phyloP scores from a whole-genome alignment of 2,329 filamentous ascomycete genomes.

The Ceratocystis colombiana region DNA sequence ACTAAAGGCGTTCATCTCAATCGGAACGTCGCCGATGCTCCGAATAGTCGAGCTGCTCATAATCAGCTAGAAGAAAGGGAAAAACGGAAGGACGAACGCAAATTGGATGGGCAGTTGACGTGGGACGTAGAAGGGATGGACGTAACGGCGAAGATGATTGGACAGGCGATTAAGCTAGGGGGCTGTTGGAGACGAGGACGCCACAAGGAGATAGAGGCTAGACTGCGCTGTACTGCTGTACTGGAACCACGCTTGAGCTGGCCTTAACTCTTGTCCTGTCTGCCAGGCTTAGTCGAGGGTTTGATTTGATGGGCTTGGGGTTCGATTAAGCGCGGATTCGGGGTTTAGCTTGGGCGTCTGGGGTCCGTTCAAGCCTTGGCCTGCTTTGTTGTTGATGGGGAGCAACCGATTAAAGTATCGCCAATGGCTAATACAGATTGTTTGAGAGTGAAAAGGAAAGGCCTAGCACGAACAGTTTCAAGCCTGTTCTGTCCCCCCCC shows the following conservation, averaged over 20 bases:
- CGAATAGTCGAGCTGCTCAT: constrained; percentile 19
- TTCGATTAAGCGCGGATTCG: neutral
- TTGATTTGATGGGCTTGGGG: neutral
- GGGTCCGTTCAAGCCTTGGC: neutral
- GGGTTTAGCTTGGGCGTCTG: neutral
- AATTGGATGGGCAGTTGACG: neutral
- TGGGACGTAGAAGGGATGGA: constrained; percentile 6
- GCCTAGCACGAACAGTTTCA: no score
- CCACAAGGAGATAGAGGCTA: neutral
- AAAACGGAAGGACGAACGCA: neutral
- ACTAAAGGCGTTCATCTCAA: constrained; percentile 25
- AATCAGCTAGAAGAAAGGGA: constrained; percentile 8
- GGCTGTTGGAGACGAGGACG: neutral
- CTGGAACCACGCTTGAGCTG: constrained; percentile 5
- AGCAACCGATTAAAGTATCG: no score
- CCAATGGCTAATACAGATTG: no score
- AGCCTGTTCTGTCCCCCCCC: no score
- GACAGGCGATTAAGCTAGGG: neutral
- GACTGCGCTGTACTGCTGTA: neutral
- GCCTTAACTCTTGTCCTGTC: neutral
- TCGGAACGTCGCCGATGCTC: constrained; percentile 21
- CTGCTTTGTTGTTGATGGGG: neutral
- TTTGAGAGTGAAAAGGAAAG: no score
- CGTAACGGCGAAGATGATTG: neutral
- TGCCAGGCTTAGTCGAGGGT: neutral